Conservation (phyloP, 2,329 filamentous ascomycete species). For the Aciculosporium take region DNA sequence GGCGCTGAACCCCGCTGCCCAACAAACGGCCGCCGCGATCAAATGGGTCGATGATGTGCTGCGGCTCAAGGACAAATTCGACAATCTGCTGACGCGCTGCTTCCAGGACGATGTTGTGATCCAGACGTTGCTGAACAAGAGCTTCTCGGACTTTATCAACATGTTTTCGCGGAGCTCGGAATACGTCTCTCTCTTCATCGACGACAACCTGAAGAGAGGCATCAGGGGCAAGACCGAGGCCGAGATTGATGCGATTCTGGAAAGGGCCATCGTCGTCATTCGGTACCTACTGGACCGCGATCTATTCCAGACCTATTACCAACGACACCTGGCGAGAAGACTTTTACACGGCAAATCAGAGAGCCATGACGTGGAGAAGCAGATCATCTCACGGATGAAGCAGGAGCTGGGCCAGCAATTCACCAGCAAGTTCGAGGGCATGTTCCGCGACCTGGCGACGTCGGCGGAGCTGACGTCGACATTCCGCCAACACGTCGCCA, state of each 20-base stretch:
- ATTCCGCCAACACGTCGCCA: slow-evolving; percentile 55
- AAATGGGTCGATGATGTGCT: slow-evolving; percentile 93
- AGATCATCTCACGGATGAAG: slow-evolving; percentile 96
- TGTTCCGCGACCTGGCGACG: slow-evolving; percentile 92
- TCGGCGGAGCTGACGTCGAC: slow-evolving; percentile 68
- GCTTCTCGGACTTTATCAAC: slow-evolving; percentile 90
- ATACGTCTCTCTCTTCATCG: slow-evolving; percentile 90
- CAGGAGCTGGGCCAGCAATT: slow-evolving; percentile 90
- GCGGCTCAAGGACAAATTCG: slow-evolving; percentile 75
- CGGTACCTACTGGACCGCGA: slow-evolving; percentile 87
- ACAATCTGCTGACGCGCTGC: slow-evolving; percentile 58
- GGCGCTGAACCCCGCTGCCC: slow-evolving; percentile 40
- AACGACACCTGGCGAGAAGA: slow-evolving; percentile 83
- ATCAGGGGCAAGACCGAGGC: slow-evolving; percentile 84
- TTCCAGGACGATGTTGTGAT: slow-evolving; percentile 64
- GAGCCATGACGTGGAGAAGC: slow-evolving; percentile 82
- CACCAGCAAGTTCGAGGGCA: slow-evolving; percentile 82
- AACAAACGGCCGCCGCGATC: slow-evolving; percentile 75
- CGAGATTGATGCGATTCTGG: slow-evolving; percentile 70
- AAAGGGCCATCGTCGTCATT: slow-evolving; percentile 78
- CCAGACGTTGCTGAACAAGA: slow-evolving; percentile 70
- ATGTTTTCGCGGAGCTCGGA: slow-evolving; percentile 74
- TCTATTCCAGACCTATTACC: slow-evolving; percentile 93
- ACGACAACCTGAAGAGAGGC: slow-evolving; percentile 88
- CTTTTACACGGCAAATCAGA: slow-evolving; percentile 80